Conservation (phyloP, 148 eudicot species). For the Silene uniflora region DNA sequence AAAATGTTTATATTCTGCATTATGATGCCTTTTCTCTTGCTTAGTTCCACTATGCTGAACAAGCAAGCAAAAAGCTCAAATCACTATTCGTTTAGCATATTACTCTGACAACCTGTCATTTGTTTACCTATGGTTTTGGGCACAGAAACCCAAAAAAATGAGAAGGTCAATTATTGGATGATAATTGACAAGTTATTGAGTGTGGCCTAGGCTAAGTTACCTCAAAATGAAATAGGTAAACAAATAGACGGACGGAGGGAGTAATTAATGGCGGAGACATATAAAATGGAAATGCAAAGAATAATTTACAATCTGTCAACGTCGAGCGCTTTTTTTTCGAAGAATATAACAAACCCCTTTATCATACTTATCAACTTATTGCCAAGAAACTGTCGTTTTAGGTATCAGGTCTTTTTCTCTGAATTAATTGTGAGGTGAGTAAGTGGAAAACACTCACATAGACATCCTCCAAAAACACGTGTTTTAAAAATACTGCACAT, state of each 20-base stretch:
- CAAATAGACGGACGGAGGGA: too few species aligned
- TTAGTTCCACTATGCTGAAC: neutral
- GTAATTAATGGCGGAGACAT: too few species aligned
- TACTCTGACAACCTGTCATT: too few species aligned
- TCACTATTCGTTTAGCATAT: conserved; percentile 17
- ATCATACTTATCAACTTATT: neutral
- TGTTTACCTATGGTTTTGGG: too few species aligned
- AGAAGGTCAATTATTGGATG: too few species aligned
- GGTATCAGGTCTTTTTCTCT: neutral
- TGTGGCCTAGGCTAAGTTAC: too few species aligned
- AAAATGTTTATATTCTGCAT: neutral
- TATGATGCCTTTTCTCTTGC: neutral
- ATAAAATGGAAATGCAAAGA: too few species aligned
- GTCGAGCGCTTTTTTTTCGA: neutral
- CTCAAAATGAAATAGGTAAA: too few species aligned
- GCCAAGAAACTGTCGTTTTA: neutral
- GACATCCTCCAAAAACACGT: neutral
- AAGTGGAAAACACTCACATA: neutral
- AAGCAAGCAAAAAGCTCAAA: conserved; percentile 5
- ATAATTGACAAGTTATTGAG: too few species aligned
- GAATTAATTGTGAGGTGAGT: neutral
- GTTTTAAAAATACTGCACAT: neutral
- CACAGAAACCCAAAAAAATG: too few species aligned
- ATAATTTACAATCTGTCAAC: neutral
- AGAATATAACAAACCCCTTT: neutral